Conservation (phyloP, 306 rosid species). For the Vicia sativa region DNA sequence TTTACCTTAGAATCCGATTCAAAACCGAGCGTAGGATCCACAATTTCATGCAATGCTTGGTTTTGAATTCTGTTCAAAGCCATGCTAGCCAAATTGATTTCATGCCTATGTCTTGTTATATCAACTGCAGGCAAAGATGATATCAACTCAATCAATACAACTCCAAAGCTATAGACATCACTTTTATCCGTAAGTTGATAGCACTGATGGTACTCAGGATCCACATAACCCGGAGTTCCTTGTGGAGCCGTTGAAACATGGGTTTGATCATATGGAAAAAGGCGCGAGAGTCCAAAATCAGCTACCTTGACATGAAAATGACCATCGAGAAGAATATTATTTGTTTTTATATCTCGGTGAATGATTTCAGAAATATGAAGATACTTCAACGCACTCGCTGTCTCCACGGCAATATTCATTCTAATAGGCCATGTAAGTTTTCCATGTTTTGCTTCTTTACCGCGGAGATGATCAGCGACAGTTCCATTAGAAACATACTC, state of each 20-base stretch:
- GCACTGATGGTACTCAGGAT: constrained; percentile 81
- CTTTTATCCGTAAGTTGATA: constrained; percentile 77
- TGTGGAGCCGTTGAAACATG: constrained; percentile 89
- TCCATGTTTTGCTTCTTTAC: constrained; percentile 52
- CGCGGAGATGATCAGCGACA: constrained; percentile 84
- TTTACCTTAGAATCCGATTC: constrained; percentile 57
- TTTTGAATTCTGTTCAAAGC: constrained; percentile 75
- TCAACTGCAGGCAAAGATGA: constrained; percentile 91
- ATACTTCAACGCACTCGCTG: constrained; percentile 73
- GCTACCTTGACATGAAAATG: constrained; percentile 76
- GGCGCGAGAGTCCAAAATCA: constrained; percentile 88
- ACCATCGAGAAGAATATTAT: constrained; percentile 72
- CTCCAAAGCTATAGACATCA: constrained; percentile 91
- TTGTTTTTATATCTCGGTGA: constrained; percentile 86
- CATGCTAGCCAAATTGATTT: constrained; percentile 81
- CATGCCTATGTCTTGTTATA: constrained; percentile 76
- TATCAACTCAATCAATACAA: constrained; percentile 73
- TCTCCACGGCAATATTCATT: constrained; percentile 74
- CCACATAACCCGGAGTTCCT: constrained; percentile 96
- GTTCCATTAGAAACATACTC: constrained; percentile 86
- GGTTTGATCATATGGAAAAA: constrained; percentile 64
- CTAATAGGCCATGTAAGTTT: constrained; percentile 59
- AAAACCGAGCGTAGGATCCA: constrained; percentile 63
- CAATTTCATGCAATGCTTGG: constrained; percentile 61
- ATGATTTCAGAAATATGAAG: constrained; percentile 77